These are phyloP conservation scores for Lecanicillium sp. DNA, from an alignment of 2,329 filamentous ascomycete species.

Conservation along the genomic window DNA sequence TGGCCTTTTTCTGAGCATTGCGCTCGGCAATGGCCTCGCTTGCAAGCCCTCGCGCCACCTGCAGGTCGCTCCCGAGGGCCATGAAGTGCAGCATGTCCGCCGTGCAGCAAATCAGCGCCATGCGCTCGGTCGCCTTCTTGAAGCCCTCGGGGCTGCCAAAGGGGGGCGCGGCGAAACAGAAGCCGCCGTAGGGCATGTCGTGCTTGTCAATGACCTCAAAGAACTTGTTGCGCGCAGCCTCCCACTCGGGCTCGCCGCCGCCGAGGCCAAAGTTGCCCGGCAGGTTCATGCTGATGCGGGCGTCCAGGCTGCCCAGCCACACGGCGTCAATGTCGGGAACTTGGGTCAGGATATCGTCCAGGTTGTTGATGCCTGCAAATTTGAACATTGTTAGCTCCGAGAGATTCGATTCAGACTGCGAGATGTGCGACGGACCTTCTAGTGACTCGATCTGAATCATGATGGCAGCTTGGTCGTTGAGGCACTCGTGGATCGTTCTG, in stretches of 20 bases:
- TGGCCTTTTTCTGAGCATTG: too few relatives aligned
- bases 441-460: constrained; percentile 43
- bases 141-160: background rate
- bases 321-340: constrained; percentile 40
- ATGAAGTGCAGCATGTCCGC: too few relatives aligned
- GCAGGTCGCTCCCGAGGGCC: too few relatives aligned
- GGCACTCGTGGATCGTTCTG: constrained; percentile 30
- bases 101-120: background rate
- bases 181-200: background rate
- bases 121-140: background rate
- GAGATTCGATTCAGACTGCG: background rate
- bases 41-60: too few relatives aligned
- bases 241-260: constrained; percentile 37
- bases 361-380: constrained; percentile 34
- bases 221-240: too few relatives aligned
- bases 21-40: too few relatives aligned
- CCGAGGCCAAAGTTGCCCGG: constrained; percentile 26
- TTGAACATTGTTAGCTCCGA: background rate
- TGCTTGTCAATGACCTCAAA: background rate
- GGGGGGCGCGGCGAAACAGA: background rate
- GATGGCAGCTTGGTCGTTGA: constrained; percentile 42
- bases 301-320: constrained; percentile 41
- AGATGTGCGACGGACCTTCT: constrained; percentile 17
- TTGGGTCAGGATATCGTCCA: constrained; percentile 43
- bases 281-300: constrained; percentile 38